Evolutionary conservation across 129 eudicot species (phyloP), one percentile per base, ranked within the genome.

Genomic region (Erigeron canadensis): DNA sequence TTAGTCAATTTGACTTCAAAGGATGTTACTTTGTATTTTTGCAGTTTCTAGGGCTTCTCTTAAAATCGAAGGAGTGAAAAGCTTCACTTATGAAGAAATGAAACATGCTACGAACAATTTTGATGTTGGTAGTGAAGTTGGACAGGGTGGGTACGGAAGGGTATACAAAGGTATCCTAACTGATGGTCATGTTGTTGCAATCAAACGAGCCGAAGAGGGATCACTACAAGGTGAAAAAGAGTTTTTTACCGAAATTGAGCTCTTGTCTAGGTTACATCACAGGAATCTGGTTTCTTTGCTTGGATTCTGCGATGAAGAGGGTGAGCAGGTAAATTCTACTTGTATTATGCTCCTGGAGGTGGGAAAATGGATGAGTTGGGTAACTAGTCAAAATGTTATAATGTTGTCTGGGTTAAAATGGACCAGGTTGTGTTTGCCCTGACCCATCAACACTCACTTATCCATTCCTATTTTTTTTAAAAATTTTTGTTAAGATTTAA

Each of bases 141-240:
- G 96, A 42, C 91, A 83, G 77, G 96, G 96, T 71, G 96, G 96
- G 41, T 90, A 90, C 74, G 96, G 96, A 47, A 87, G 83, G 70
- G 96, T 90, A 11, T 87, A 90, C 71, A 82, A 76, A 85, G 96
- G 96, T 38, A 47, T 69, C 75, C 80, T 90, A 7, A 77, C 68
- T 47, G 87, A 90, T 43, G 91, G 94, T 47, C 83, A 91, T 7
- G 81, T 83, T 46, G 94, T 90, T 45, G 96, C 97, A 64, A 90
- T 90, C 67, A 90, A 90, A 75, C 94, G 96, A 42, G 90, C 96
- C 23, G 84, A 80, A 48, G 91, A 83, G 50, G 97, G 97, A 61
- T 90, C 97, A 53, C 75, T 90, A 40, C 97, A 90, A 69, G 97
- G 97, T 5, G 83, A 87, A 65, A 87, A 75, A 67, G 97, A 90